phyloP scores from a whole-genome alignment of 345 rosid species.

The Salix dunnii region DNA sequence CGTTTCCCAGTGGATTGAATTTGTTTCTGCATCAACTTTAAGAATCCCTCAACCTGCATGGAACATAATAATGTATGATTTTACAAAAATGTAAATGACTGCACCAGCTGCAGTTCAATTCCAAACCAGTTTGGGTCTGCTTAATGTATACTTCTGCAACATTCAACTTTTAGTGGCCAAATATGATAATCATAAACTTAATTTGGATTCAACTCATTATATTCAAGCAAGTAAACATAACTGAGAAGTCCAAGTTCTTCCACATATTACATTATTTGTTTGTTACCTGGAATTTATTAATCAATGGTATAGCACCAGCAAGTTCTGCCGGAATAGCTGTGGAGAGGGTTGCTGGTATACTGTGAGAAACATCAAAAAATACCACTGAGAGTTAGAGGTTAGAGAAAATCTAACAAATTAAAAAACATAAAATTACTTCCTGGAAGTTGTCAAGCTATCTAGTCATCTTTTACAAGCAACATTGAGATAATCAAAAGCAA shows the following conservation, averaged over 20 bases:
- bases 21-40: constrained; percentile 92
- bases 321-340: constrained; percentile 78
- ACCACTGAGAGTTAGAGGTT: background rate
- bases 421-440: background rate
- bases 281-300: constrained; percentile 82
- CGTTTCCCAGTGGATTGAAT: constrained; percentile 87
- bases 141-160: background rate
- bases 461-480: background rate
- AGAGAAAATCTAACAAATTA: background rate
- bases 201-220: background rate
- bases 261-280: background rate
- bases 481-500: background rate
- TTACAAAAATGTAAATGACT: constrained; percentile 3
- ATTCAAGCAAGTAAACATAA: background rate
- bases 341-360: constrained; percentile 50
- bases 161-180: background rate
- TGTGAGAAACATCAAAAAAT: constrained; percentile 20
- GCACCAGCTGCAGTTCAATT: background rate
- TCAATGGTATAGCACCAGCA: constrained; percentile 89
- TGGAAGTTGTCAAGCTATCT: background rate
- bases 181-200: background rate
- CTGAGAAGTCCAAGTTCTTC: background rate
- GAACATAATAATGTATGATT: constrained; percentile 1
- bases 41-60: constrained; percentile 74
- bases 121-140: background rate